Conservation (phyloP, 371 early-diverging fungal species). For the Zychaea mexicana region DNA sequence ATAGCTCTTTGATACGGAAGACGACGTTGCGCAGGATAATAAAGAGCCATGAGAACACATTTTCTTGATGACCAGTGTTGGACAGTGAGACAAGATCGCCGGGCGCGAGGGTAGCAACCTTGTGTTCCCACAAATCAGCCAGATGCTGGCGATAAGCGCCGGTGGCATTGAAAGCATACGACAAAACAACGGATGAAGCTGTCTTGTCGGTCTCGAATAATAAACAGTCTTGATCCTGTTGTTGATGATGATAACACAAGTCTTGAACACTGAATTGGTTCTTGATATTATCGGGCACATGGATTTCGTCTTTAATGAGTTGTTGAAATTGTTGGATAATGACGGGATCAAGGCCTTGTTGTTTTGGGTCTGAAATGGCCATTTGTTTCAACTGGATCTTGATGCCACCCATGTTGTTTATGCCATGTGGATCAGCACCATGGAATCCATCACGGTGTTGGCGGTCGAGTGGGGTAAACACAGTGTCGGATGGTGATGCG, state of each 20-base stretch:
- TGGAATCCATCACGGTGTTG: too few relatives aligned
- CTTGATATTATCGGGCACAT: conserved; percentile 35
- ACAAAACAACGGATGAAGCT: conserved; percentile 45
- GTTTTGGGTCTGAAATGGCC: conserved; percentile 35
- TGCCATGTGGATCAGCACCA: neutral
- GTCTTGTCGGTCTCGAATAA: neutral
- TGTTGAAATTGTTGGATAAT: conserved; percentile 52
- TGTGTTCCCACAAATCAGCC: conserved; percentile 55
- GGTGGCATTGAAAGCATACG: conserved; percentile 58
- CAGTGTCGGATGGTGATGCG: conserved; percentile 34
- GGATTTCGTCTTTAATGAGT: conserved; percentile 53
- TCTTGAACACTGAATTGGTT: neutral
- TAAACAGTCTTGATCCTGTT: conserved; percentile 1
- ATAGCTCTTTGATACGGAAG: conserved; percentile 58
- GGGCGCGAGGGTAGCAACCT: conserved; percentile 42
- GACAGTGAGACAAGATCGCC: conserved; percentile 29
- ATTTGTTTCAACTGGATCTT: conserved; percentile 60
- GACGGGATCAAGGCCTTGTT: conserved; percentile 31
- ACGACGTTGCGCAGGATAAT: conserved; percentile 53
- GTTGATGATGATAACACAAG: neutral
- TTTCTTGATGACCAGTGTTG: conserved; percentile 17
- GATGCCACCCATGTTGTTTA: conserved; percentile 46
- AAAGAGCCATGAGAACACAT: conserved; percentile 44
- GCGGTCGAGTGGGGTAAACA: conserved; percentile 43
- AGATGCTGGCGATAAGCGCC: conserved; percentile 38